Base-by-base conservation (phyloP, 495 filamentous ascomycete species). In the Neurospora tetrasperma region DNA sequence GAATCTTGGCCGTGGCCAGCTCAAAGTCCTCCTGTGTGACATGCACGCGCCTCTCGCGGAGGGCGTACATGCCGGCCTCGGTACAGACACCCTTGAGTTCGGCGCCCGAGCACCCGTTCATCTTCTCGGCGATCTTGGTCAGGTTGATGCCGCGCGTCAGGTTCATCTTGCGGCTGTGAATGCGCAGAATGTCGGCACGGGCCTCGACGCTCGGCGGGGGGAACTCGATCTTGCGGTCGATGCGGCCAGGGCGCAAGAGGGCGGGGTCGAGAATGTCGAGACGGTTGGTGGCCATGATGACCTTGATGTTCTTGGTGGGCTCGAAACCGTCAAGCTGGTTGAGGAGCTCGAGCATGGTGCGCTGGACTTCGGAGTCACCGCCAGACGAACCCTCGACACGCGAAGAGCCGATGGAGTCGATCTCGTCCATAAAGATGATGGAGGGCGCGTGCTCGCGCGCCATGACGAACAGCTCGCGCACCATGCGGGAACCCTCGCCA, bases 371-470 rank as follows among this genome's bases (percentile, higher is more conserved):
- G n/a, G 94, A 97, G 79, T 99, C 96, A 78, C 96, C 96, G 46
- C 94, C 94, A 16, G 93, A 94, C 69, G 91, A 94, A 2, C 94
- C 94, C 76, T 99, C 96, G 74, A 99, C 97, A 76, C 96, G 92
- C 69, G 94, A 97, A 8, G 94, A 97, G 42, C 96, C 96, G 84
- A 99, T 99, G 73, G 93, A 96, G 83, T 99, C 96, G 84, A 99
- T 98, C 82, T 99, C 96, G 84, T 99, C 96, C 95, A 99, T 99
- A 86, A 99, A 99, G 83, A 99, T 99, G 80, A 99, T 99, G 78
- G 93, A 96, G n/a, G 96, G 96, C 1, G 96, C 96, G 79, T 99
- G 96, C 82, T 99, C 96, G 79, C 96, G 88, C 20, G 96, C 96
- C 96, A 99, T 99, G 78, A 98, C 93, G 84, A 99, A 99, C 20